Evolutionary conservation across 345 rosid species (phyloP).

Genomic region (Rhodomyrtus tomentosa): DNA sequence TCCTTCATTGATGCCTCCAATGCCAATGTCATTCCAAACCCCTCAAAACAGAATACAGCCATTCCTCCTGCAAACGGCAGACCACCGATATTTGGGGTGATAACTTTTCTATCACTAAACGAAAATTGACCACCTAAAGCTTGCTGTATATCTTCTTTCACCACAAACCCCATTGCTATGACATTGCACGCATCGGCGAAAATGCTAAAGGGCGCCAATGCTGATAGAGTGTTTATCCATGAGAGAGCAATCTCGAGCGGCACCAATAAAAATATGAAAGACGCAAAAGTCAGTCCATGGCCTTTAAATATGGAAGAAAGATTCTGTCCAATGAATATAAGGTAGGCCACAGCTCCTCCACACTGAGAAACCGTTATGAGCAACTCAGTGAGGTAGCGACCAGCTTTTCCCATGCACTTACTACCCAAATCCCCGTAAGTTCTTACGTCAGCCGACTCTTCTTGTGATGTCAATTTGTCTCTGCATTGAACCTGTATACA

Average conservation of each 20-base stretch:
- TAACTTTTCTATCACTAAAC: constrained; percentile 55
- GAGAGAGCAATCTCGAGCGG: constrained; percentile 68
- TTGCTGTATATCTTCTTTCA: constrained; percentile 54
- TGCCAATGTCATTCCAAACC: constrained; percentile 87
- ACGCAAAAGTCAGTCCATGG: constrained; percentile 16
- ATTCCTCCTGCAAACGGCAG: constrained; percentile 84
- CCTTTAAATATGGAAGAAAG: constrained; percentile 45
- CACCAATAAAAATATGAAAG: constrained; percentile 58
- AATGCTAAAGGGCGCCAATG: constrained; percentile 74
- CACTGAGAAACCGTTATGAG: constrained; percentile 70
- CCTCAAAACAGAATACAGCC: constrained; percentile 93
- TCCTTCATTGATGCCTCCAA: constrained; percentile 78
- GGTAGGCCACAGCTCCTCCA: constrained; percentile 82
- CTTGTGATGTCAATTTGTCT: constrained; percentile 45
- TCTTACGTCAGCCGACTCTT: constrained; percentile 33
- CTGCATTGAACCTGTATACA: constrained; percentile 59
- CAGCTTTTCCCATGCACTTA: constrained; percentile 56
- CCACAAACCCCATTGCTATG: constrained; percentile 60
- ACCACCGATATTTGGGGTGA: constrained; percentile 48
- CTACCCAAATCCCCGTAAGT: constrained; percentile 87
- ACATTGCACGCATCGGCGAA: constrained; percentile 76
- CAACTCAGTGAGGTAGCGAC: constrained; percentile 65
- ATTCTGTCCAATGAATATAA: constrained; percentile 82
- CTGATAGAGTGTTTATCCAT: constrained; percentile 64
- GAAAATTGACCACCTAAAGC: constrained; percentile 53